Conservation (phyloP, 768 basidiomycete species). For the Phaeolepiota aurea region DNA sequence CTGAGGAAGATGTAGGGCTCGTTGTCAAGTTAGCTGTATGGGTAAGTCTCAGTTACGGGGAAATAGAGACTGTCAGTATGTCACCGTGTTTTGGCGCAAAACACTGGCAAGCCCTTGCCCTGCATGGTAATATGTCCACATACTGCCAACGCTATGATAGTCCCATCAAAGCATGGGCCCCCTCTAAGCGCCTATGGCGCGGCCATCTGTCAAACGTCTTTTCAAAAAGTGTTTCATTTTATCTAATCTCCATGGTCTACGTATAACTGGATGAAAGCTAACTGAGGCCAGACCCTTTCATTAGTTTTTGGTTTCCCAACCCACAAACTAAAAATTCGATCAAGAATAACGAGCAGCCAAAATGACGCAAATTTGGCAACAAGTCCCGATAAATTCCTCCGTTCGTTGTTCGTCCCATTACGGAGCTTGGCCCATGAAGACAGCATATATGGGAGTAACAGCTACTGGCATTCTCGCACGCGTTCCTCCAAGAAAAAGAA, state of each 20-base stretch:
- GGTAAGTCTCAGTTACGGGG: slow-evolving; percentile 37
- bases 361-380: slow-evolving; percentile 1
- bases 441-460: slow-evolving; percentile 4
- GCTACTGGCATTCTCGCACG: slow-evolving; percentile 5
- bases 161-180: background rate
- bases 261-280: slow-evolving; percentile 8
- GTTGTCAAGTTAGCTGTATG: slow-evolving; percentile 50
- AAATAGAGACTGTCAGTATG: no score
- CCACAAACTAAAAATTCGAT: slow-evolving; percentile 46
- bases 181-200: background rate
- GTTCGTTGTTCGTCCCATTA: slow-evolving; percentile 19
- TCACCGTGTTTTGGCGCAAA: no score
- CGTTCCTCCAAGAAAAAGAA: background rate
- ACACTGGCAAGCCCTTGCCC: no score
- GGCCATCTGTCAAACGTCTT: background rate
- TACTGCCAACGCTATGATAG: no score
- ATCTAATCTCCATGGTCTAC: slow-evolving; percentile 11
- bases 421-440: slow-evolving; percentile 4
- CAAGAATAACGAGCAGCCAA: slow-evolving; percentile 9
- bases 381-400: slow-evolving; percentile 11
- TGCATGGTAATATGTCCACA: no score
- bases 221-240: no score
- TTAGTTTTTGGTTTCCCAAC: slow-evolving; percentile 51
- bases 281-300: slow-evolving; percentile 42
- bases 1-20: slow-evolving; percentile 54